These are phyloP conservation scores for Limtongozyma cylindracea DNA, from an alignment of 805 yeast species.

Conservation along the genomic window DNA sequence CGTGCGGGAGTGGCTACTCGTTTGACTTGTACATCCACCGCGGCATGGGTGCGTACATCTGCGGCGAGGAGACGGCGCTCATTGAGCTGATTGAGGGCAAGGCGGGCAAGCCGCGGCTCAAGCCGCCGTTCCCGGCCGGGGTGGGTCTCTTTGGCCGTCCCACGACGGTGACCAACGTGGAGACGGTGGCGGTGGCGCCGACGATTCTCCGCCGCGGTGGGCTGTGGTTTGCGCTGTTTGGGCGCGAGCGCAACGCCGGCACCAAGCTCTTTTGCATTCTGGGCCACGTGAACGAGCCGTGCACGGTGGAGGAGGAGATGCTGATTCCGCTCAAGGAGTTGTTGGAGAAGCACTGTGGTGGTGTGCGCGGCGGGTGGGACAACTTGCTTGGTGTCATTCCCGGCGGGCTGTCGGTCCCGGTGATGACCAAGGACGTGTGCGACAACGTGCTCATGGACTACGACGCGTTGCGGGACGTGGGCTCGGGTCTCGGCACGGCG, in stretches of 20 bases:
- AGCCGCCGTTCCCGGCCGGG: constrained; percentile 92
- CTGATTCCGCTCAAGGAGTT: constrained; percentile 67
- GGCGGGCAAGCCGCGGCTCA: constrained; percentile 82
- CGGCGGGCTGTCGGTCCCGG: constrained; percentile 78
- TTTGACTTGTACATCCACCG: constrained; percentile 72
- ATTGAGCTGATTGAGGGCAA: constrained; percentile 80
- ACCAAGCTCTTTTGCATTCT: constrained; percentile 70
- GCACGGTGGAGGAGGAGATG: constrained; percentile 89
- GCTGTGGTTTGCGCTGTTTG: constrained; percentile 65
- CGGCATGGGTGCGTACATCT: constrained; percentile 84
- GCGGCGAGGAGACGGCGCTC: constrained; percentile 83
- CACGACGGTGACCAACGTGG: constrained; percentile 76
- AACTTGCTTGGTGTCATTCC: constrained; percentile 72
- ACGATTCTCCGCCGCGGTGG: constrained; percentile 79
- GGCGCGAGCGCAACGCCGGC: constrained; percentile 69
- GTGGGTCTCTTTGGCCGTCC: constrained; percentile 84
- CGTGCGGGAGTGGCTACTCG: constrained; percentile 71
- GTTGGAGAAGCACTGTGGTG: constrained; percentile 77
- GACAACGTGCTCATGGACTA: constrained; percentile 62
- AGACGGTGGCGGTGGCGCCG: constrained; percentile 78
- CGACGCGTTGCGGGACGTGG: constrained; percentile 66
- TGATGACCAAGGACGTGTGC: constrained; percentile 42
- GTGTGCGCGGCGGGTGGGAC: constrained; percentile 85
- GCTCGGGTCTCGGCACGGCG: constrained; percentile 79
- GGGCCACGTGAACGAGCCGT: constrained; percentile 80